Evolutionary conservation across 257 asterid species (phyloP).

Genomic region (Echites panduratus): DNA sequence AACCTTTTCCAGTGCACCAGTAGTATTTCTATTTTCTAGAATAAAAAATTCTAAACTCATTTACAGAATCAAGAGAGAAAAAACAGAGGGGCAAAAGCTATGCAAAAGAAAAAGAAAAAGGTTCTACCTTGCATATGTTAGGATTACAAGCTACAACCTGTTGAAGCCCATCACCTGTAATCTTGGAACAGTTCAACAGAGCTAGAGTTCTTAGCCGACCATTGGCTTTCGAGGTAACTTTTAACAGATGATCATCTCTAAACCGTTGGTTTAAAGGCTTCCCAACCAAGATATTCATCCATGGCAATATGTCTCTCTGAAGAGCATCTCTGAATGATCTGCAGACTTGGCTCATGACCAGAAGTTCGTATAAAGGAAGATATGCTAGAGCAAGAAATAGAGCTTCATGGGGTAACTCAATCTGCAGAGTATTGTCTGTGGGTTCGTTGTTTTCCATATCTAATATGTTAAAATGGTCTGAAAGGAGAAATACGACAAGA

Average conservation of each 20-base stretch:
- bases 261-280: conserved; percentile 47
- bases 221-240: conserved; percentile 41
- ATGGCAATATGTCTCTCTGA: conserved; percentile 50
- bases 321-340: conserved; percentile 58
- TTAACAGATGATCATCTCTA: conserved; percentile 37
- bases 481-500: neutral
- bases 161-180: conserved; percentile 57
- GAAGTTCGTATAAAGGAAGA: conserved; percentile 60
- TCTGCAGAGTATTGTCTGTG: conserved; percentile 5
- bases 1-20: neutral
- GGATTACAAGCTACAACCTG: conserved; percentile 45
- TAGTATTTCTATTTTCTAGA: neutral
- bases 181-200: conserved; percentile 45
- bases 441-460: conserved; percentile 3
- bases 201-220: conserved; percentile 49
- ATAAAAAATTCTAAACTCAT: neutral
- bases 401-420: conserved; percentile 48
- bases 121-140: conserved; percentile 46
- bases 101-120: neutral
- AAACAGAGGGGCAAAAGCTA: neutral
- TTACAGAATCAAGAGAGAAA: neutral
- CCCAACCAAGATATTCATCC: conserved; percentile 50
- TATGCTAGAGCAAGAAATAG: conserved; percentile 55
- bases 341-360: conserved; percentile 49
- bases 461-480: neutral